phyloP scores from a whole-genome alignment of 2,329 filamentous ascomycete species.

The Beauveria varroae region DNA sequence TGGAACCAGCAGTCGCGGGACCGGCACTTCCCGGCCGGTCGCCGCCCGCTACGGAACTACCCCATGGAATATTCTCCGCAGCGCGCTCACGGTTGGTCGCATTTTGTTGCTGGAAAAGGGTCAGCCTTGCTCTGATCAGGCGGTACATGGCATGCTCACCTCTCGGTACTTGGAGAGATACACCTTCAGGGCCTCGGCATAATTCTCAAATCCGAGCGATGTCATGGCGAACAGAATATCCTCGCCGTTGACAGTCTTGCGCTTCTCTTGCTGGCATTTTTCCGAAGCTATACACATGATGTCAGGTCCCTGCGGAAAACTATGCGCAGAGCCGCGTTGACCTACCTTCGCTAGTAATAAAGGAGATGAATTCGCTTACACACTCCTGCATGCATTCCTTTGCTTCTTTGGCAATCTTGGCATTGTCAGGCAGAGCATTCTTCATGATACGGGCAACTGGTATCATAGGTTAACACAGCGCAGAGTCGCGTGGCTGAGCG shows the following conservation, averaged over 20 bases:
- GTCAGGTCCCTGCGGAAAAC: slow-evolving; percentile 10
- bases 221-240: slow-evolving; percentile 99
- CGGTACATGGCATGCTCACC: slow-evolving; percentile 49
- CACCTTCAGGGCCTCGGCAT: slow-evolving; percentile 94
- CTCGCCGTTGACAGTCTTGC: slow-evolving; percentile 98
- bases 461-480: slow-evolving; percentile 29
- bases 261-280: slow-evolving; percentile 98
- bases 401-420: slow-evolving; percentile 97
- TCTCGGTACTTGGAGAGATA: slow-evolving; percentile 97
- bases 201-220: slow-evolving; percentile 97
- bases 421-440: slow-evolving; percentile 91
- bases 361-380: slow-evolving; percentile 99
- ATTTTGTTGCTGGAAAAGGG: slow-evolving; percentile 31
- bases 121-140: neutral
- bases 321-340: slow-evolving; percentile 15
- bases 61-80: slow-evolving; percentile 27
- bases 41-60: slow-evolving; percentile 23
- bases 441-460: slow-evolving; percentile 99
- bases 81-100: slow-evolving; percentile 33
- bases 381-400: slow-evolving; percentile 99
- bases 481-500: neutral
- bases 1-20: slow-evolving; percentile 18
- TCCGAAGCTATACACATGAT: slow-evolving; percentile 64
- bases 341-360: slow-evolving; percentile 97
- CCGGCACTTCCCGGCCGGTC: slow-evolving; percentile 24